These are phyloP conservation scores for Suillus variegatus DNA, from an alignment of 768 basidiomycete genomes.

Conservation along the genomic window DNA sequence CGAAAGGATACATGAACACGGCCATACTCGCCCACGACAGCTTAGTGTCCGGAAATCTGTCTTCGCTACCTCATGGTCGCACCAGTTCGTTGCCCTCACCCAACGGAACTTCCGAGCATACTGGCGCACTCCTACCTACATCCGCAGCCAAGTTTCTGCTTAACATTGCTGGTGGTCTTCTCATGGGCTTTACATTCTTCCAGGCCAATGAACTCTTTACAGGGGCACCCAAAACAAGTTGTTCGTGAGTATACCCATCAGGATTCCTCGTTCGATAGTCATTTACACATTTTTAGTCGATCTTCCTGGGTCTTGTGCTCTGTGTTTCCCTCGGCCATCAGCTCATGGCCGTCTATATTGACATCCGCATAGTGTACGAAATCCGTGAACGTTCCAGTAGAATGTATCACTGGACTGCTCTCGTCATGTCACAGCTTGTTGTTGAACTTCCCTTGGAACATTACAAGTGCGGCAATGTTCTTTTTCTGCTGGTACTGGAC, in stretches of 20 bases:
- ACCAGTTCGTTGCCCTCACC: constrained; percentile 32
- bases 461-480: no score
- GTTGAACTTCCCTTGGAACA: no score
- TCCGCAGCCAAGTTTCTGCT: constrained; percentile 39
- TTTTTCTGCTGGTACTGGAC: no score
- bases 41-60: constrained; percentile 22
- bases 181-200: constrained; percentile 45
- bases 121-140: constrained; percentile 39
- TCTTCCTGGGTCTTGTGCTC: no score
- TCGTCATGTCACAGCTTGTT: no score
- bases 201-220: constrained; percentile 34
- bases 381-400: constrained; percentile 13
- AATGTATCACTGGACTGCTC: no score
- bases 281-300: not conserved
- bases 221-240: constrained; percentile 44
- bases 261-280: not conserved
- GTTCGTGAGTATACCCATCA: constrained; percentile 26
- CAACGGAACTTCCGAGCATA: constrained; percentile 28
- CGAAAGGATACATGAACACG: constrained; percentile 40
- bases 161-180: constrained; percentile 33
- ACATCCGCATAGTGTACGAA: no score
- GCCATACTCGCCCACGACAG: constrained; percentile 25
- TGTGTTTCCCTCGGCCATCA: no score
- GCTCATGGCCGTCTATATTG: no score
- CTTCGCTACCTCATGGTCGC: constrained; percentile 36